Evolutionary conservation across 1,284 basidiomycete species (phyloP).

Genomic region (Testicularia cyperi): DNA sequence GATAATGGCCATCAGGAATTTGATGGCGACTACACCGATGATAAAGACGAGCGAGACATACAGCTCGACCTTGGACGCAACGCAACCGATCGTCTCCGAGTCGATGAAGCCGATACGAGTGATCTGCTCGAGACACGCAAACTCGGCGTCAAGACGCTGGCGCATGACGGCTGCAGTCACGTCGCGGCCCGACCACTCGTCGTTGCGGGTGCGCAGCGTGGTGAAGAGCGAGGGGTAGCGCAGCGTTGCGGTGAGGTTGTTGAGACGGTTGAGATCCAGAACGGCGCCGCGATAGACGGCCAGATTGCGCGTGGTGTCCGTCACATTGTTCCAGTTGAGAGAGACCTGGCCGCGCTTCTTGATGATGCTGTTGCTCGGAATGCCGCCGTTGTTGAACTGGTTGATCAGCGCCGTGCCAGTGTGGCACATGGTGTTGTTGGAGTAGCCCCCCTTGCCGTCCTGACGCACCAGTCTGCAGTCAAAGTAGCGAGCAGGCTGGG

Average conservation of each 20-base stretch:
- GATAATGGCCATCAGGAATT: slow-evolving; percentile 92
- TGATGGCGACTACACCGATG: slow-evolving; percentile 90
- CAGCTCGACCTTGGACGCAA: slow-evolving; percentile 89
- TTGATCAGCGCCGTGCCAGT: slow-evolving; percentile 9
- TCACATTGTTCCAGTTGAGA: slow-evolving; percentile 85
- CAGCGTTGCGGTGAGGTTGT: slow-evolving; percentile 77
- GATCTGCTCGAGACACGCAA: slow-evolving; percentile 81
- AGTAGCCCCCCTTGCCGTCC: slow-evolving; percentile 65
- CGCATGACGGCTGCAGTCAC: slow-evolving; percentile 79
- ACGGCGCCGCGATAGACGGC: slow-evolving; percentile 90
- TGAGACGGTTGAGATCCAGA: slow-evolving; percentile 79
- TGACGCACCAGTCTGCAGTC: slow-evolving; percentile 87
- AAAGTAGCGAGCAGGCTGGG: slow-evolving; percentile 75
- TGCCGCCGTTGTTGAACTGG: slow-evolving; percentile 30
- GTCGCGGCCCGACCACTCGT: slow-evolving; percentile 78
- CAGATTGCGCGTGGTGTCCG: slow-evolving; percentile 72
- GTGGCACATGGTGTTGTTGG: slow-evolving; percentile 48
- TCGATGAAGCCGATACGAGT: slow-evolving; percentile 90
- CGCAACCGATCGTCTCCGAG: slow-evolving; percentile 88
- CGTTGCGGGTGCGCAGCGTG: slow-evolving; percentile 71
- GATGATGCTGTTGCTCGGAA: slow-evolving; percentile 16
- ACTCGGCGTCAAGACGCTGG: slow-evolving; percentile 68
- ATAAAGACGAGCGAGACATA: slow-evolving; percentile 96
- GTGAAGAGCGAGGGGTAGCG: slow-evolving; percentile 80
- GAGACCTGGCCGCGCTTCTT: slow-evolving; percentile 78